These are phyloP conservation scores for Globisporangium cylindrosporum DNA, from an alignment of 352 stramenopile species.

Conservation along the genomic window DNA sequence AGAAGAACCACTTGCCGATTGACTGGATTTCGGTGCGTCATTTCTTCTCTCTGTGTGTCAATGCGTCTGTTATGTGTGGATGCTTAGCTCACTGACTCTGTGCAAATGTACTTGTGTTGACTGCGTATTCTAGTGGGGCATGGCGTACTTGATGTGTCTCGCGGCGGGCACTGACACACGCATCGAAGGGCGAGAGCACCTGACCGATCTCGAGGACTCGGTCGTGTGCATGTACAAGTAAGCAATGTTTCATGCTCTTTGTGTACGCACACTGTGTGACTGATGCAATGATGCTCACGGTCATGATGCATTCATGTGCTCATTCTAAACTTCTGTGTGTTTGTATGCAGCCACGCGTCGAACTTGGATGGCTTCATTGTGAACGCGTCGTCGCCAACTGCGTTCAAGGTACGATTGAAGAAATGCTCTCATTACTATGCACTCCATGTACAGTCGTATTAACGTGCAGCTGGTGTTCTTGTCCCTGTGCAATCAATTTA, in stretches of 20 bases:
- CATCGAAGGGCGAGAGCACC: slow-evolving; percentile 50
- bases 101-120: background rate
- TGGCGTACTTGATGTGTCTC: slow-evolving; percentile 46
- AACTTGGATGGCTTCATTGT: slow-evolving; percentile 85
- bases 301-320: background rate
- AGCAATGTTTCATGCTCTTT: background rate
- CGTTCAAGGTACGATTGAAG: slow-evolving; percentile 48
- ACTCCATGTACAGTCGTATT: background rate
- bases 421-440: background rate
- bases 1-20: slow-evolving; percentile 80
- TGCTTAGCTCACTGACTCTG: background rate
- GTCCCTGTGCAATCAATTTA: slow-evolving; percentile 1
- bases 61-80: background rate
- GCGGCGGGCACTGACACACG: slow-evolving; percentile 44
- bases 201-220: slow-evolving; percentile 53
- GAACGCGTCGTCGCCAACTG: slow-evolving; percentile 62
- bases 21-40: slow-evolving; percentile 55
- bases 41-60: background rate
- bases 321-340: background rate
- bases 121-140: slow-evolving; percentile 11
- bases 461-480: background rate
- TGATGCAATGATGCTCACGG: background rate
- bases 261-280: background rate
- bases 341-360: slow-evolving; percentile 53
- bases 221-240: slow-evolving; percentile 85